Evolutionary conservation across 257 asterid species (phyloP).

Genomic region (Primulina huaijiensis): DNA sequence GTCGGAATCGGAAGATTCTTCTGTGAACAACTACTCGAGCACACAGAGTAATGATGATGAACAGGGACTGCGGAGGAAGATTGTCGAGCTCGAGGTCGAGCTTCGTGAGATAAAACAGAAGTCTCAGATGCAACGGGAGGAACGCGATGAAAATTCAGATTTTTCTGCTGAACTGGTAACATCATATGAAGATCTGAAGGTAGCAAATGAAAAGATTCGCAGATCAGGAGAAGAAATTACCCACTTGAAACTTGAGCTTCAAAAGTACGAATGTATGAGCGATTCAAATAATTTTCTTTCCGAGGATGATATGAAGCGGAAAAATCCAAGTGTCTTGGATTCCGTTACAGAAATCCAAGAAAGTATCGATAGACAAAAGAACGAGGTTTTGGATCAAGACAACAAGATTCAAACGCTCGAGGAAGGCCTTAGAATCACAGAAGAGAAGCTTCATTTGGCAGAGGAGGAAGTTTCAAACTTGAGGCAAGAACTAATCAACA

Average conservation of each 20-base stretch:
- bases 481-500: slow-evolving; percentile 43
- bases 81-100: slow-evolving; percentile 61
- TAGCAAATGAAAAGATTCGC: slow-evolving; percentile 47
- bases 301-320: slow-evolving; percentile 5
- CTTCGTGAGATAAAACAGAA: slow-evolving; percentile 62
- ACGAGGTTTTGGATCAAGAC: slow-evolving; percentile 29
- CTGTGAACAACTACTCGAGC: slow-evolving; percentile 57
- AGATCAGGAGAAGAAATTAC: slow-evolving; percentile 57
- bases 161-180: slow-evolving; percentile 36
- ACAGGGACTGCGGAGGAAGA: slow-evolving; percentile 45
- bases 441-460: slow-evolving; percentile 47
- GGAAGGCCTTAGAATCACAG: slow-evolving; percentile 44
- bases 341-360: slow-evolving; percentile 16
- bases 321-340: not conserved
- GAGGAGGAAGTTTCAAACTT: slow-evolving; percentile 52
- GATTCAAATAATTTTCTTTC: slow-evolving; percentile 8
- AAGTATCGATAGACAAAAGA: slow-evolving; percentile 25
- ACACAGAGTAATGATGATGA: slow-evolving; percentile 48
- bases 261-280: slow-evolving; percentile 41
- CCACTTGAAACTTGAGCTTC: slow-evolving; percentile 53
- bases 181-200: slow-evolving; percentile 40
- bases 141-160: slow-evolving; percentile 32
- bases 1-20: slow-evolving; percentile 81
- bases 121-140: slow-evolving; percentile 39
- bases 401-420: slow-evolving; percentile 40